Conservation (phyloP, 208 protist genomes). For the Wallacemonas sp. region DNA sequence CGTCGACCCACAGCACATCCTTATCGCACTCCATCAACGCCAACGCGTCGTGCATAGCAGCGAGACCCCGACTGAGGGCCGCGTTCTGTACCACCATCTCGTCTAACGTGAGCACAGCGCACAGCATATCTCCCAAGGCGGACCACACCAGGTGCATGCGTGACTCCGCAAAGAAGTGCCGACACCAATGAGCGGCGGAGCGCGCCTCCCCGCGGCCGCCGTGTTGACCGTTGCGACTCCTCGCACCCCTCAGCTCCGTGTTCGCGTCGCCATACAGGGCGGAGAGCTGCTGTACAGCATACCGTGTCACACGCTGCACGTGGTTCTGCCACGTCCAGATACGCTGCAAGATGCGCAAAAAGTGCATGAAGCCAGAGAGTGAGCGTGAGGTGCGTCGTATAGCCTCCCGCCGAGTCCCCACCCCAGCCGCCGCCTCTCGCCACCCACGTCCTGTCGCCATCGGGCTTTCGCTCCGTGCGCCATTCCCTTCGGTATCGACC, state of each 20-base stretch:
- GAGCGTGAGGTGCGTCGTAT: not conserved
- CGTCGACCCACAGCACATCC: conserved; percentile 11
- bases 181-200: not conserved
- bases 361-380: not conserved
- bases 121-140: conserved; percentile 63
- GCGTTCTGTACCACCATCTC: conserved; percentile 73
- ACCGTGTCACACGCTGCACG: conserved; percentile 15
- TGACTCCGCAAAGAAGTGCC: conserved; percentile 29
- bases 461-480: not conserved
- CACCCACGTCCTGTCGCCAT: not conserved
- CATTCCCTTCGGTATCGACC: conserved; percentile 9
- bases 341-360: conserved; percentile 39
- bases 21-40: conserved; percentile 8
- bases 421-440: not conserved
- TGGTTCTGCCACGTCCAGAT: conserved; percentile 79
- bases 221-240: too few relatives aligned
- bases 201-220: not conserved
- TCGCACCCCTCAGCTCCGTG: not conserved
- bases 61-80: conserved; percentile 46
- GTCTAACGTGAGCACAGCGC: conserved; percentile 77
- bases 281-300: conserved; percentile 62
- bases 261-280: conserved; percentile 38
- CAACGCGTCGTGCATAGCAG: conserved; percentile 22
- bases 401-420: not conserved
- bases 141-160: conserved; percentile 71